Percentiles rank a stretch among this genome's conserved stretches.
Conservation (phyloP, 2,329 filamentous ascomycete genomes). For the Exophiala dermatitidis region DNA sequence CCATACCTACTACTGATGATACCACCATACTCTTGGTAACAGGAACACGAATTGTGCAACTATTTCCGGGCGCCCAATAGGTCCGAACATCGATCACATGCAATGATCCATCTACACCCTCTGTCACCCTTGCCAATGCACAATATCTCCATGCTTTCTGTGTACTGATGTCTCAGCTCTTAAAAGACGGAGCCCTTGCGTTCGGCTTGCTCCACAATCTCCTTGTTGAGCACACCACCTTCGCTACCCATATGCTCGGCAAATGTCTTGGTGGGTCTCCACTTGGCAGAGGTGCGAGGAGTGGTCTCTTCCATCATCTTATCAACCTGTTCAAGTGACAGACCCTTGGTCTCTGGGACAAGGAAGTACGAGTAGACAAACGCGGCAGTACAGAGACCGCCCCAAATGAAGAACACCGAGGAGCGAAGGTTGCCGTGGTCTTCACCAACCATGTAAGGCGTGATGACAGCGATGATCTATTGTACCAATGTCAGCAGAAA, state of each 20-base stretch:
- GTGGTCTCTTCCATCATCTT: constrained; percentile 85
- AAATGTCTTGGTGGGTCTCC: constrained; percentile 66
- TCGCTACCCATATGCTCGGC: constrained; percentile 50
- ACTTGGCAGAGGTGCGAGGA: constrained; percentile 67
- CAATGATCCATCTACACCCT: too few relatives aligned
- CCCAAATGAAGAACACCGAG: constrained; percentile 78
- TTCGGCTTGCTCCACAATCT: constrained; percentile 30
- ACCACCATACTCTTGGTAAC: too few relatives aligned
- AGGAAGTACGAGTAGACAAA: constrained; percentile 68
- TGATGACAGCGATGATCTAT: constrained; percentile 59
- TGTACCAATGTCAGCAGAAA: not conserved
- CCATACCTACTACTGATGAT: too few relatives aligned
- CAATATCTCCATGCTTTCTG: too few relatives aligned
- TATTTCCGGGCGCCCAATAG: too few relatives aligned
- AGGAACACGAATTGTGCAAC: too few relatives aligned
- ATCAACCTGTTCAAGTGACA: constrained; percentile 72
- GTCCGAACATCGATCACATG: too few relatives aligned
- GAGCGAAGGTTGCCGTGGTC: constrained; percentile 54
- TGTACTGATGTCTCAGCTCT: not conserved
- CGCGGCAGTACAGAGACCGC: constrained; percentile 63
- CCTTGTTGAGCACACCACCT: constrained; percentile 28
- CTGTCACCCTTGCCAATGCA: too few relatives aligned
- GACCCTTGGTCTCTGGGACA: constrained; percentile 66
- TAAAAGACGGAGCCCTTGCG: constrained; percentile 31
- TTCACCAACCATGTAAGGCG: constrained; percentile 60